These are phyloP conservation scores for Hymenoscyphus infarciens DNA, from an alignment of 2,329 filamentous ascomycete species.

Conservation along the genomic window DNA sequence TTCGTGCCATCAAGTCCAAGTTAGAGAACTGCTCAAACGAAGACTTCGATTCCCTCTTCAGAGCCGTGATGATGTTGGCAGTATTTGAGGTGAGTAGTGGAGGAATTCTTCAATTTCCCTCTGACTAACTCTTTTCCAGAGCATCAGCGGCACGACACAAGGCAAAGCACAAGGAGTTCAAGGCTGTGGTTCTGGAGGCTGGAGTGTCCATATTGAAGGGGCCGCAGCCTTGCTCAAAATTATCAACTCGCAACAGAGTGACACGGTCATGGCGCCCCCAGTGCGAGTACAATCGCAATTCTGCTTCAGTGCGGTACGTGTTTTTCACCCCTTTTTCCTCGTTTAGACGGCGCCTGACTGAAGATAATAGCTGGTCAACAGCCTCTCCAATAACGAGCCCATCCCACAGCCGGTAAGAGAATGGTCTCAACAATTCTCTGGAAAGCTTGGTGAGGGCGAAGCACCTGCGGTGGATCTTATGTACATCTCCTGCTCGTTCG, in stretches of 20 bases:
- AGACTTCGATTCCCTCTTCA: constrained; percentile 49
- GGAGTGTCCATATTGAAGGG: constrained; percentile 25
- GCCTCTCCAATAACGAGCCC: constrained; percentile 15
- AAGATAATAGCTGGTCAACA: constrained; percentile 19
- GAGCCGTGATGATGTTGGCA: constrained; percentile 49
- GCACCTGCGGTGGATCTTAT: constrained; percentile 15
- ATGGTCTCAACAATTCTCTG: constrained; percentile 9
- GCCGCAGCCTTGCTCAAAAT: constrained; percentile 21
- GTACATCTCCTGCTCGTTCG: constrained; percentile 16
- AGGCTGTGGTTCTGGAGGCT: constrained; percentile 8
- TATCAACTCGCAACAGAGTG: constrained; percentile 11
- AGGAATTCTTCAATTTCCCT: not conserved
- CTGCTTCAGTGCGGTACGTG: constrained; percentile 21
- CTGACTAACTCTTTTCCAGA: constrained; percentile 11
- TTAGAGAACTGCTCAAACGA: constrained; percentile 43
- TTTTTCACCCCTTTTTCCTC: not conserved
- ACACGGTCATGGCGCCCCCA: not conserved
- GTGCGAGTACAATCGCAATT: constrained; percentile 22
- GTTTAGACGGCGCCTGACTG: not conserved
- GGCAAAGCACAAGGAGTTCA: not conserved
- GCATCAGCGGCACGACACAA: constrained; percentile 18
- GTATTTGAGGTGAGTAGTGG: constrained; percentile 43
- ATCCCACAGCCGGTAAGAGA: constrained; percentile 12
- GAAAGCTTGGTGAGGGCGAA: constrained; percentile 6
- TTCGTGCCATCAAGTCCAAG: constrained; percentile 46